Evolutionary conservation across 352 stramenopile genomes (phyloP), one percentile per base, ranked within the genome.

Genomic region (Saprolegnia parasitica): DNA sequence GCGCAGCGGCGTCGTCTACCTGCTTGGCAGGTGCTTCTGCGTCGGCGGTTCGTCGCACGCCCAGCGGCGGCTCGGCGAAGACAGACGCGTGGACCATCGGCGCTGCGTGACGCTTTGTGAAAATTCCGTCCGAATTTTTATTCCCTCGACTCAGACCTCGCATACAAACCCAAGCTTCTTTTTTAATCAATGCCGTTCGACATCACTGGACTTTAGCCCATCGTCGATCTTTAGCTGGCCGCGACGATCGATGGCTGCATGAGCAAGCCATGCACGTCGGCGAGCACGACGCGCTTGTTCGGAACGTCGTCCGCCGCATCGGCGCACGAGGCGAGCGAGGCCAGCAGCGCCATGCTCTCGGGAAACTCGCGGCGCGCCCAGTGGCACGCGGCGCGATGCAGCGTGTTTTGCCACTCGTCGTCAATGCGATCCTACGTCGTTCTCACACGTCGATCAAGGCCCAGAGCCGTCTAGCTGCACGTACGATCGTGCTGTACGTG

Each of bases 331-430:
- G 42, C 16, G 15, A 47, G 20, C 56, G 40, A 2, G 56, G 24
- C 11, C 23, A 70, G 47, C 32, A 70, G 35, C 13, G 42, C 49
- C 18, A 61, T 46, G 24, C 63, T 70, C 39, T 70, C 55, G 3
- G n/a, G 16, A 18, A 46, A 70, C 1, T 57, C 16, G 13, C 32
- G 20, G 13, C 47, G 24, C 21, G 18, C 63, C 63, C 63, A 70
- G 16, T 62, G 13, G 40, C 63, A 70, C 0, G 26, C 6, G 1
- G 63, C 63, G n/a, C 45, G 54, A 29, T 70, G 63, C n/a, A 63
- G 62, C 29, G 55, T 52, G 37, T 70, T 70, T 62, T 70, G 42
- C 63, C 63, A 70, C 32, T 70, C 63, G 13, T 58, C 23, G 11
- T 70, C 63, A 18, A 61, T 46, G 63, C 52, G 11, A 23, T 58